Evolutionary conservation across 1,139 yeast species (phyloP).

Genomic region (Ashbya aceris): DNA sequence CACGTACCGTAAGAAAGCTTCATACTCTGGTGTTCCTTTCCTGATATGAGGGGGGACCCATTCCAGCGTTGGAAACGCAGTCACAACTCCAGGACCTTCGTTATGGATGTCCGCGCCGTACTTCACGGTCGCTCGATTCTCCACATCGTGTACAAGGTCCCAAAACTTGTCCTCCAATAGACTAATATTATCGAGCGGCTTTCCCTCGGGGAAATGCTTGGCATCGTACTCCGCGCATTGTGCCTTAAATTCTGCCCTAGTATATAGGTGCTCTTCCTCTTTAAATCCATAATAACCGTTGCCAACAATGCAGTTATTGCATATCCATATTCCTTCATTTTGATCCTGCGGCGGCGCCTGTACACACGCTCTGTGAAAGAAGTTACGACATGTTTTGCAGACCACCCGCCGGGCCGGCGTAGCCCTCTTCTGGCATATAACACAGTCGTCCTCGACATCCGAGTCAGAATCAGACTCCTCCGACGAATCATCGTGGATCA

Average conservation of each 20-base stretch:
- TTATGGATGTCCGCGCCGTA: constrained; percentile 79
- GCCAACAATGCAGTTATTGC: constrained; percentile 74
- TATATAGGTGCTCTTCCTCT: constrained; percentile 54
- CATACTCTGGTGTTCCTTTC: constrained; percentile 21
- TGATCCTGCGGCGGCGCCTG: constrained; percentile 40
- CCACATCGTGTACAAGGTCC: constrained; percentile 38
- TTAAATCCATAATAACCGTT: constrained; percentile 88
- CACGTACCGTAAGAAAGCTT: constrained; percentile 33
- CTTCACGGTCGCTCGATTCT: constrained; percentile 45
- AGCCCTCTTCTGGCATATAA: constrained; percentile 43
- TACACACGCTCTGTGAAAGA: constrained; percentile 59
- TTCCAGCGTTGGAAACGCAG: constrained; percentile 49
- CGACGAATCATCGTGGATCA: constrained; percentile 16
- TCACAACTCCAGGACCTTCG: constrained; percentile 47
- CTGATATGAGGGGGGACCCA: constrained; percentile 21
- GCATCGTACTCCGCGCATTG: constrained; percentile 47
- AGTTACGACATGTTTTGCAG: constrained; percentile 68
- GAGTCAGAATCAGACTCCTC: constrained; percentile 18
- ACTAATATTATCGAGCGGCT: constrained; percentile 25
- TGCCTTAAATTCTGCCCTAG: constrained; percentile 49
- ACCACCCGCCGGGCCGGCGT: constrained; percentile 44
- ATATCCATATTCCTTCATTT: constrained; percentile 64
- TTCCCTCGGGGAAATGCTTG: constrained; percentile 30
- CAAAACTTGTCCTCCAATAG: constrained; percentile 52
- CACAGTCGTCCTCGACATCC: constrained; percentile 36